These are phyloP conservation scores for Fusarium buharicum DNA, from an alignment of 2,329 filamentous ascomycete species.

Conservation along the genomic window DNA sequence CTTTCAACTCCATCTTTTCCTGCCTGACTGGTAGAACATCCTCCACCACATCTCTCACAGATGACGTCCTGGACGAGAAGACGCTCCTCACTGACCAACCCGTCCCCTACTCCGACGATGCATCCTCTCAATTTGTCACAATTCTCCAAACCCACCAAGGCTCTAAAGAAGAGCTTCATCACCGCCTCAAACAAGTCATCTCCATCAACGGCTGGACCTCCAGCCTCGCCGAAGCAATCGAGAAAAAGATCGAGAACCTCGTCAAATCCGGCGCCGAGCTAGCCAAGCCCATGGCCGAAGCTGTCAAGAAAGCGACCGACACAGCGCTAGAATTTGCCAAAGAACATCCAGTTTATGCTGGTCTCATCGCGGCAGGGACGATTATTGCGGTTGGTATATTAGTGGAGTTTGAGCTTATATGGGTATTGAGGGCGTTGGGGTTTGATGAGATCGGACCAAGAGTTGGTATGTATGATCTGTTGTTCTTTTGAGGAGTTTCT, in stretches of 20 bases:
- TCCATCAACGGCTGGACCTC: constrained; percentile 34
- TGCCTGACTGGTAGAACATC: not conserved
- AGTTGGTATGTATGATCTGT: constrained; percentile 11
- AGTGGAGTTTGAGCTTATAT: constrained; percentile 28
- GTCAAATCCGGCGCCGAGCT: constrained; percentile 23
- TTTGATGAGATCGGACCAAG: constrained; percentile 33
- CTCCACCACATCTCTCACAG: rapidly evolving
- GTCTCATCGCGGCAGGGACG: constrained; percentile 29
- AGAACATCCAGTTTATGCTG: constrained; percentile 32
- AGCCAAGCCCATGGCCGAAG: constrained; percentile 17
- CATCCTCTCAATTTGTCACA: constrained; percentile 25
- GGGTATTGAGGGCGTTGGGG: constrained; percentile 38
- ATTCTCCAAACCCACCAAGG: constrained; percentile 13
- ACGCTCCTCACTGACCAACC: not conserved
- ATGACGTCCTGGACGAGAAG: not conserved
- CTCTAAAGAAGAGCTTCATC: not conserved
- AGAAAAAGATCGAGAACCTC: constrained; percentile 29
- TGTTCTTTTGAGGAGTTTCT: too few species aligned
- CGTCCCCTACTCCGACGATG: constrained; percentile 18
- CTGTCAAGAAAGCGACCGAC: constrained; percentile 21
- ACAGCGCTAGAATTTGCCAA: constrained; percentile 33
- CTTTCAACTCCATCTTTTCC: not conserved
- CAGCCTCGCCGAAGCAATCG: constrained; percentile 26
- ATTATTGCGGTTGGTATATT: constrained; percentile 37
- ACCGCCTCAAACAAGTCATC: constrained; percentile 17